Evolutionary conservation across 2,329 filamentous ascomycete species (phyloP), one percentile per base, ranked within the genome.

Genomic region (Mycocentrospora acerina): DNA sequence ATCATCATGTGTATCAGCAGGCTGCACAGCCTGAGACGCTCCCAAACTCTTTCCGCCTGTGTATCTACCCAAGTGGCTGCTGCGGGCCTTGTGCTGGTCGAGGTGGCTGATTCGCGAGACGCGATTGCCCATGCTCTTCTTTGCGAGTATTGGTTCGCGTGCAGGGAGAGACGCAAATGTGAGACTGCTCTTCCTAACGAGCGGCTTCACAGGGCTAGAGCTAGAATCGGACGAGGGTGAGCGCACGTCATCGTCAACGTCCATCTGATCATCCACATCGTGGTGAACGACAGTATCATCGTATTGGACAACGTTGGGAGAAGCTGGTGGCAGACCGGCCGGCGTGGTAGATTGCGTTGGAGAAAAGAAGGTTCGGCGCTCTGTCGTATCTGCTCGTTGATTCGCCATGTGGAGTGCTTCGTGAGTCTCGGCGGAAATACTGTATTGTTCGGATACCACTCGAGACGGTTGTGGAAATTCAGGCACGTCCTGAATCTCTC

Each of bases 111-210:
- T 87, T 44, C 88, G 78, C 15, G 88, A 90, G 35, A 80, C 71
- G 33, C 88, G 78, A 14, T 79, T 77, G 29, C 78, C 90, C 58
- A 90, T 81, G 63, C 86, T 94, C 70, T 90, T 91, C 65, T 94
- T 94, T 12, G 80, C 81, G 22, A 83, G 82, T 35, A 97, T 74
- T 24, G 91, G 91, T 59, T 97, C 91, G 45, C 93, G 81, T 3
- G 91, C 90, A 19, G 93, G 93, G 10, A 98, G 75, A 13, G 93
- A 89, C 25, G 93, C 89, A 70, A 98, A 97, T 42, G 87, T 95
- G 44, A 98, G 77, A 64, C 91, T 97, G 69, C 90, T 95, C 75
- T 97, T 97, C 44, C 91, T 84, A 51, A 94, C 79, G 19, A 88
- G 75, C 2, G 86, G 85, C 51, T 88, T 79, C 32, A 86, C 81